phyloP scores from a whole-genome alignment of 2,329 filamentous ascomycete genomes.

The Alternaria brassicicola region DNA sequence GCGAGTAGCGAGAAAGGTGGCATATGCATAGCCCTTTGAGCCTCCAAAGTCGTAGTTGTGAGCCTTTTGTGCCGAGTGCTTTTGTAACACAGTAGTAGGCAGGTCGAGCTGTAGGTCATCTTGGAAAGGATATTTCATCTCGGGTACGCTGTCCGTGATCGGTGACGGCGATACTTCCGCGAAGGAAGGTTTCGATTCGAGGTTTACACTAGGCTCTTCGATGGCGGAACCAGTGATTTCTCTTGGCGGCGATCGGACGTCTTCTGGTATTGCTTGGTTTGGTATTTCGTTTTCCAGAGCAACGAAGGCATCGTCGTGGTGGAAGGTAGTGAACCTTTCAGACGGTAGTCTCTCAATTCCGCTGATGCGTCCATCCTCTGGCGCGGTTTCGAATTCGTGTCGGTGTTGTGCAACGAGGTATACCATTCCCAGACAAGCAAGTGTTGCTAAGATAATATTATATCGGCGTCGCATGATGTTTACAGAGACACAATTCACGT shows the following conservation, averaged over 20 bases:
- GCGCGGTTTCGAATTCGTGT: background rate
- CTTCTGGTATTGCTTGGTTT: background rate
- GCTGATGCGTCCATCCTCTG: background rate
- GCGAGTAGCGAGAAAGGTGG: constrained; percentile 42
- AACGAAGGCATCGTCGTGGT: background rate
- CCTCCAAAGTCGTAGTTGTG: constrained; percentile 32
- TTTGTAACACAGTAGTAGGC: constrained; percentile 22
- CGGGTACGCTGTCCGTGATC: background rate
- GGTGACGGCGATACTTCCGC: background rate
- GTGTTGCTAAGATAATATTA: constrained; percentile 12
- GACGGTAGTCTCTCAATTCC: constrained; percentile 10
- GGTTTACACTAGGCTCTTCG: background rate
- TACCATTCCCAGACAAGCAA: constrained; percentile 10
- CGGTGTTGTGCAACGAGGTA: constrained; percentile 6
- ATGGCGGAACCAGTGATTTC: background rate
- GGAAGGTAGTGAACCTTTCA: background rate
- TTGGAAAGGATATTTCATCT: constrained; percentile 34
- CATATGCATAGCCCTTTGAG: constrained; percentile 33
- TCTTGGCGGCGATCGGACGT: background rate
- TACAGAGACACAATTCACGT: background rate
- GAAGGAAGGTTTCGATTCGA: background rate
- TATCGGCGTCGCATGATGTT: constrained; percentile 14
- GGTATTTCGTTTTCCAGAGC: background rate
- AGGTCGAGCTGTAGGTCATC: constrained; percentile 35
- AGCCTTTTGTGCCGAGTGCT: constrained; percentile 24